A percentile compares a stretch with the other conserved stretches of the same genome.
Evolutionary conservation across 441 rosid species (phyloP).

Genomic region (Manihot esculenta): DNA sequence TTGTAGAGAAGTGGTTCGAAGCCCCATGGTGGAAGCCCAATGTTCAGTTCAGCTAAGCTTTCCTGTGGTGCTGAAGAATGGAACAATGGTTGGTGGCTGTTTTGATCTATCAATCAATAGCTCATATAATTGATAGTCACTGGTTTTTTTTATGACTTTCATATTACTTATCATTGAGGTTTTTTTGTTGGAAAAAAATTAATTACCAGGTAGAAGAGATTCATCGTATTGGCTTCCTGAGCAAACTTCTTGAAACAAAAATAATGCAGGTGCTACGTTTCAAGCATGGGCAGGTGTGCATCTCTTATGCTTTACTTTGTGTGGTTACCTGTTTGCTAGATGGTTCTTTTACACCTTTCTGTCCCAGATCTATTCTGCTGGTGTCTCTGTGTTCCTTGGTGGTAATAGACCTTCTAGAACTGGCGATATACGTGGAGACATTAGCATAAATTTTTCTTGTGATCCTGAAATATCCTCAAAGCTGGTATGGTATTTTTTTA

Average conservation of each 20-base stretch:
- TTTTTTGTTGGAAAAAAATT: conserved; percentile 15
- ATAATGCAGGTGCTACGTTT: conserved; percentile 89
- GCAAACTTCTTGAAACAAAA: conserved; percentile 90
- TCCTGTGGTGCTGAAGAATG: conserved; percentile 90
- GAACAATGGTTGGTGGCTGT: conserved; percentile 61
- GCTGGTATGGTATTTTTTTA: conserved; percentile 47
- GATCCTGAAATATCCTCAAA: conserved; percentile 85
- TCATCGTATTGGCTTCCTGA: conserved; percentile 71
- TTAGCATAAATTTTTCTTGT: conserved; percentile 82
- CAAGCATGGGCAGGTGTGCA: conserved; percentile 81
- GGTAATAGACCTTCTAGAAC: conserved; percentile 90
- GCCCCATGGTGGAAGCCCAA: conserved; percentile 96
- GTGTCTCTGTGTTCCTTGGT: conserved; percentile 89
- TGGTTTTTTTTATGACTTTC: conserved; percentile 12
- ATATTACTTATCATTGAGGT: conserved; percentile 6
- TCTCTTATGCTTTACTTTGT: conserved; percentile 17
- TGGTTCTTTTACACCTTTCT: conserved; percentile 27
- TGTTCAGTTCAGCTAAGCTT: conserved; percentile 93
- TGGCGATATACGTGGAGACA: conserved; percentile 86
- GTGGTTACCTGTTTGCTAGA: conserved; percentile 18
- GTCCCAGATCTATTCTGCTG: conserved; percentile 82
- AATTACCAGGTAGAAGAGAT: conserved; percentile 77
- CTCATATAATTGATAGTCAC: conserved; percentile 1
- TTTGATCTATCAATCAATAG: conserved; percentile 18
- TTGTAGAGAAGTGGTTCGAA: conserved; percentile 75